Percentiles rank a stretch among this genome's conserved stretches.
Evolutionary conservation across 768 basidiomycete species (phyloP).

Genomic region (Agaricus bisporus): DNA sequence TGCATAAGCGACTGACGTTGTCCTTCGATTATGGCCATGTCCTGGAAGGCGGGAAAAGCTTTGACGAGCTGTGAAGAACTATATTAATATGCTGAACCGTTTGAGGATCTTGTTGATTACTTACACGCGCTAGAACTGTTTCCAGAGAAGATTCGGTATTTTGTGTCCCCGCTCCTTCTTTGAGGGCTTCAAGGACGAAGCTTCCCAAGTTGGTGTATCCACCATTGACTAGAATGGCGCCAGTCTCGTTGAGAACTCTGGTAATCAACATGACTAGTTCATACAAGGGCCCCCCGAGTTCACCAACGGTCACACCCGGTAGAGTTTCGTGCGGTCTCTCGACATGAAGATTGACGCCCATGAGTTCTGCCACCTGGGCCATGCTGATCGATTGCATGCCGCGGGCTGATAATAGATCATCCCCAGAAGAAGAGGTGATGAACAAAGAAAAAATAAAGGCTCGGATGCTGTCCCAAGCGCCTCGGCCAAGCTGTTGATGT

Average conservation of each 20-base stretch:
- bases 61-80: slow-evolving; percentile 53
- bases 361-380: slow-evolving; percentile 63
- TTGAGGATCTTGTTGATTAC: slow-evolving; percentile 13
- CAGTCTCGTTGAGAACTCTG: slow-evolving; percentile 65
- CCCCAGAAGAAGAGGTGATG: slow-evolving; percentile 53
- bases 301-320: slow-evolving; percentile 65
- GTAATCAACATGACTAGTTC: slow-evolving; percentile 68
- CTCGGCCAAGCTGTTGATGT: slow-evolving; percentile 65
- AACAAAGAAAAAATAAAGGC: slow-evolving; percentile 69
- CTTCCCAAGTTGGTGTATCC: slow-evolving; percentile 69
- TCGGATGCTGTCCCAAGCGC: slow-evolving; percentile 80
- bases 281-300: slow-evolving; percentile 68
- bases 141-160: slow-evolving; percentile 25
- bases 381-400: slow-evolving; percentile 54
- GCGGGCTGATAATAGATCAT: slow-evolving; percentile 57
- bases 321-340: slow-evolving; percentile 69
- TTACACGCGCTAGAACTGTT: slow-evolving; percentile 56
- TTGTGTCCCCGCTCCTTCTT: slow-evolving; percentile 37
- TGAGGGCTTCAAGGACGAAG: slow-evolving; percentile 67
- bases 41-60: slow-evolving; percentile 77
- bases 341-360: slow-evolving; percentile 62
- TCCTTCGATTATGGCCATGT: slow-evolving; percentile 64
- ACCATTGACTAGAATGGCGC: slow-evolving; percentile 46
- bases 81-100: slow-evolving; percentile 9
- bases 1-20: slow-evolving; percentile 40